A percentile compares a stretch with the other conserved stretches of the same genome.
phyloP scores from a whole-genome alignment of 768 basidiomycete species.

The Pholiota molesta region DNA sequence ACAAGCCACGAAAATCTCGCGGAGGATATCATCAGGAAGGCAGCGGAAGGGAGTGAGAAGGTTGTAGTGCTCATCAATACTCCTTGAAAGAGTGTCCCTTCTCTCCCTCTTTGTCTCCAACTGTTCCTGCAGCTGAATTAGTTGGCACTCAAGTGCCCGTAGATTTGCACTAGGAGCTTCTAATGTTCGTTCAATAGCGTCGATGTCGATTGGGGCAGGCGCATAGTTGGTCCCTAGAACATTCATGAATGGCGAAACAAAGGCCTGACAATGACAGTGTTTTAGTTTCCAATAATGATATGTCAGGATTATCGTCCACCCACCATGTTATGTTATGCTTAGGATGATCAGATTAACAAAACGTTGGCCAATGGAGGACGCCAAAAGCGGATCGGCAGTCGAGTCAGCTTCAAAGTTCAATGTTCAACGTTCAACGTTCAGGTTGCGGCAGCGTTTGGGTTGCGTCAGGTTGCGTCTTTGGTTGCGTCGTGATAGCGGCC shows the following conservation, averaged over 20 bases:
- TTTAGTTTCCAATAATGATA: too few species aligned
- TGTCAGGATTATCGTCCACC: too few species aligned
- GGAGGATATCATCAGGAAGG: background rate
- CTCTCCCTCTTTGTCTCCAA: background rate
- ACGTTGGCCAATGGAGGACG: too few species aligned
- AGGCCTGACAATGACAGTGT: background rate
- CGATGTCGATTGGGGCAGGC: background rate
- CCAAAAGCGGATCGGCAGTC: too few species aligned
- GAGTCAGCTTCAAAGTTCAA: too few species aligned
- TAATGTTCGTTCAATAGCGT: background rate
- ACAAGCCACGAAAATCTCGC: background rate
- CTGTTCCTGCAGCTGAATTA: background rate
- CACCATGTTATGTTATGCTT: too few species aligned
- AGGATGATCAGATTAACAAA: too few species aligned
- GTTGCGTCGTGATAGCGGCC: too few species aligned
- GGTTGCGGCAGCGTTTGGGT: too few species aligned
- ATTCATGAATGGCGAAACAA: background rate
- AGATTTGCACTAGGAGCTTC: background rate
- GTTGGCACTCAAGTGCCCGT: background rate
- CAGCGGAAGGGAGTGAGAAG: background rate
- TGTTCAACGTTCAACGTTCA: too few species aligned
- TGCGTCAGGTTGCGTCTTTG: too few species aligned
- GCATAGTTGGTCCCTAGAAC: background rate
- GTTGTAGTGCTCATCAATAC: background rate
- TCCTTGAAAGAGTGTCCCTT: background rate